A percentile compares a stretch with the other conserved stretches of the same genome.
Evolutionary conservation across 352 stramenopile genomes (phyloP).

Genomic region (Phytopythium cucurbitacearum): DNA sequence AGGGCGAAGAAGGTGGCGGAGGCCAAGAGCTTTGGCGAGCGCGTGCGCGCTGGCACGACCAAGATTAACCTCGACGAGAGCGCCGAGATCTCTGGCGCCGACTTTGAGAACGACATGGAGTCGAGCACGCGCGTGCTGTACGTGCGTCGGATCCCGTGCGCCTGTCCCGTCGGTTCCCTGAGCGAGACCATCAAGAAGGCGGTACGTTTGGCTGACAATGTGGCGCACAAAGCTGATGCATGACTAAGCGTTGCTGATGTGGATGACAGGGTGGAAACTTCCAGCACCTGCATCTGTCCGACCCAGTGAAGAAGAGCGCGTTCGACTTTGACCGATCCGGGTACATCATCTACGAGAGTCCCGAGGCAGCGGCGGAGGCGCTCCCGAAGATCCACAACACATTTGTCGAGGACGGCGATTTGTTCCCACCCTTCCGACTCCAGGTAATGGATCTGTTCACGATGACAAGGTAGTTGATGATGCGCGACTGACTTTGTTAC

Average conservation of each 20-base stretch:
- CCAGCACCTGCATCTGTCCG: constrained; percentile 73
- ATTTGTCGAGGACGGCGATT: constrained; percentile 75
- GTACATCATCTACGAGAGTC: constrained; percentile 82
- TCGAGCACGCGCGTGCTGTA: constrained; percentile 75
- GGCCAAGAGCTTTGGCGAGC: constrained; percentile 72
- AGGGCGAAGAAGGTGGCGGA: constrained; percentile 61
- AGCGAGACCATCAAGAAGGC: constrained; percentile 82
- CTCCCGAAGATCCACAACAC: constrained; percentile 85
- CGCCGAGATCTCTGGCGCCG: constrained; percentile 24
- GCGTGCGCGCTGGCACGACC: constrained; percentile 39
- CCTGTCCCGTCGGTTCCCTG: constrained; percentile 59
- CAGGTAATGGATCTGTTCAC: constrained; percentile 22
- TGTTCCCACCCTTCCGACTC: constrained; percentile 72
- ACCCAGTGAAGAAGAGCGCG: constrained; percentile 82
- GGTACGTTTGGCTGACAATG: constrained; percentile 23
- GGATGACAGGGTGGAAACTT: constrained; percentile 56
- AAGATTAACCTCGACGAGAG: constrained; percentile 67
- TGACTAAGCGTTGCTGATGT: background rate
- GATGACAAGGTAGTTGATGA: background rate
- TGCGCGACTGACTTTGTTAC: background rate
- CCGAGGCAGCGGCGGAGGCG: constrained; percentile 60
- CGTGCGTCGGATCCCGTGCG: constrained; percentile 75
- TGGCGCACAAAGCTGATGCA: too few species aligned
- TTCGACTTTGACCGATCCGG: constrained; percentile 83
- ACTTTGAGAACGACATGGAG: constrained; percentile 78